phyloP scores from a whole-genome alignment of 371 early-diverging fungal genomes.

The Haplosporangium sp. region DNA sequence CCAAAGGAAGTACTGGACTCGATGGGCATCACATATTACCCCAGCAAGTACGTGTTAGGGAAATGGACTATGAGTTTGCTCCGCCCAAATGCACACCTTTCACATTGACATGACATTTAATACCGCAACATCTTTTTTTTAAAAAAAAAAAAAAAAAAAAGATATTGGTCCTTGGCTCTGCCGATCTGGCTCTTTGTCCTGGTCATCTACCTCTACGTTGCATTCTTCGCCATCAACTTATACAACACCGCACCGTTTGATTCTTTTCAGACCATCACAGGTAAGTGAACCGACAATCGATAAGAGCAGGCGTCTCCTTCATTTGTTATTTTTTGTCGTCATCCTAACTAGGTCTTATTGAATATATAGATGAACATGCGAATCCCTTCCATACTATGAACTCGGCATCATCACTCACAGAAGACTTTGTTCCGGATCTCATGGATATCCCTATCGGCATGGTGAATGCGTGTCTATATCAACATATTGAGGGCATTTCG shows the following conservation, averaged over 20 bases:
- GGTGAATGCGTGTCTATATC: slow-evolving; percentile 72
- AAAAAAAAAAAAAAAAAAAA: slow-evolving; percentile 16
- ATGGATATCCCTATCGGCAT: slow-evolving; percentile 79
- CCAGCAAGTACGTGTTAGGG: slow-evolving; percentile 61
- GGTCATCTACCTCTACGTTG: slow-evolving; percentile 76
- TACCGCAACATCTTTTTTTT: background rate
- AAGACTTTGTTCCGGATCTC: slow-evolving; percentile 76
- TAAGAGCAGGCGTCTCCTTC: background rate
- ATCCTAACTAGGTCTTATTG: background rate
- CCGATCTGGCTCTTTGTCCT: slow-evolving; percentile 80
- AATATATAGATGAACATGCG: slow-evolving; percentile 66
- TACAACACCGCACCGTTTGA: slow-evolving; percentile 76
- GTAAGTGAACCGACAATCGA: slow-evolving; percentile 47
- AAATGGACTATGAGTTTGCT: background rate
- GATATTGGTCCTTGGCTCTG: slow-evolving; percentile 83
- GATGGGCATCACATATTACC: slow-evolving; percentile 84
- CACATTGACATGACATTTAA: background rate
- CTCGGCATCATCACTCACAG: slow-evolving; percentile 56
- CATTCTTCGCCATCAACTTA: slow-evolving; percentile 74
- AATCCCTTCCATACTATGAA: slow-evolving; percentile 60
- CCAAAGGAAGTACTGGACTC: slow-evolving; percentile 80
- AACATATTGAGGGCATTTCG: slow-evolving; percentile 47
- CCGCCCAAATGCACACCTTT: background rate
- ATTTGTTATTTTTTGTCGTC: slow-evolving; percentile 1
- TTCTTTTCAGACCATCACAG: slow-evolving; percentile 75